phyloP scores from a whole-genome alignment of 2,329 filamentous ascomycete species.

The Dendrostoma leiphaemia region DNA sequence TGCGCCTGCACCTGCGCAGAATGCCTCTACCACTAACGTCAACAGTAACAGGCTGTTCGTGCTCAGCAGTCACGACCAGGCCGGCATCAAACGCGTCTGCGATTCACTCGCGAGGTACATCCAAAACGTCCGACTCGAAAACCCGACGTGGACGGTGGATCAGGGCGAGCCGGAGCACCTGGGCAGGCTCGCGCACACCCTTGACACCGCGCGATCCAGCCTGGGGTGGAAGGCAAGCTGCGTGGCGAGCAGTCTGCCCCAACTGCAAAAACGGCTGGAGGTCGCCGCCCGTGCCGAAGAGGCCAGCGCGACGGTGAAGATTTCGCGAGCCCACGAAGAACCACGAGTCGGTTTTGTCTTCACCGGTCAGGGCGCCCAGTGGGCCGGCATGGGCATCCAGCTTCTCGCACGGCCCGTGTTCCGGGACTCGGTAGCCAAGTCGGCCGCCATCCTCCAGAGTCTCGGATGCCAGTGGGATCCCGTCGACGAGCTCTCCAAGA shows the following conservation, averaged over 20 bases:
- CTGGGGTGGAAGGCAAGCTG: neutral
- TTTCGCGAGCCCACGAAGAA: neutral
- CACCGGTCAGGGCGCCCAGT: conserved; percentile 16
- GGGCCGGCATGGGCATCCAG: conserved; percentile 17
- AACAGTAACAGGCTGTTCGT: conserved; percentile 38
- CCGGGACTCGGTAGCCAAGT: neutral
- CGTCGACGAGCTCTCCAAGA: conserved; percentile 21
- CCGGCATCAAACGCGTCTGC: conserved; percentile 28
- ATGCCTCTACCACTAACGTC: neutral
- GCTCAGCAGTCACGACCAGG: conserved; percentile 36
- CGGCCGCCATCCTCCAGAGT: neutral
- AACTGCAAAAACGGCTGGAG: conserved; percentile 19
- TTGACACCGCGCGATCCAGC: conserved; percentile 20
- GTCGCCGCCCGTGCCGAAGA: conserved; percentile 30
- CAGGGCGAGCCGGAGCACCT: conserved; percentile 23
- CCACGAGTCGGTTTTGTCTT: conserved; percentile 15
- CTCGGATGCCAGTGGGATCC: conserved; percentile 3
- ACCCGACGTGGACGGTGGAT: no score
- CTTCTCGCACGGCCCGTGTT: conserved; percentile 20
- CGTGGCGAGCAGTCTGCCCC: neutral
- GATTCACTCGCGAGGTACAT: conserved; percentile 34
- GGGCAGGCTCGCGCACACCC: conserved; percentile 46
- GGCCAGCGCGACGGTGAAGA: conserved; percentile 36
- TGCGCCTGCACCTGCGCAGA: neutral
- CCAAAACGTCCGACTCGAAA: conserved; percentile 31